These are phyloP conservation scores for Cryptococcus hybrid DNA, from an alignment of 1,284 basidiomycete species.

Conservation along the genomic window DNA sequence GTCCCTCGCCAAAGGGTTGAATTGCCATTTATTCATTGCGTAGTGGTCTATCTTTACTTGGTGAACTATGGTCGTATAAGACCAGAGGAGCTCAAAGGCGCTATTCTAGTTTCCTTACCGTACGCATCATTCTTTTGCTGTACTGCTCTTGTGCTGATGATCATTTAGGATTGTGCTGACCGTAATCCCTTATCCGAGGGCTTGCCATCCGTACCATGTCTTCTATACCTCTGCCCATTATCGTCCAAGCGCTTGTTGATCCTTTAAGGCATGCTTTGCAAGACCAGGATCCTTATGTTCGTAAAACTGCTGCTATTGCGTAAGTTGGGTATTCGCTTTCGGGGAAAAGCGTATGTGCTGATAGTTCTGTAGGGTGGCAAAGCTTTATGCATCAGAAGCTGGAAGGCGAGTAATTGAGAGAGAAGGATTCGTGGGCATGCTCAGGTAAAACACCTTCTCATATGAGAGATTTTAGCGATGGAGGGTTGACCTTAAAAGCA, in stretches of 20 bases:
- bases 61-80: constrained; percentile 98
- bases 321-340: constrained; percentile 15
- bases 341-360: not conserved
- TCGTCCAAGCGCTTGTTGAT: constrained; percentile 94
- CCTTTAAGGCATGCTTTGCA: constrained; percentile 87
- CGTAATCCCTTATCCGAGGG: constrained; percentile 91
- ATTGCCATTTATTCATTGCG: not conserved
- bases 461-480: constrained; percentile 1
- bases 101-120: constrained; percentile 90
- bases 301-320: constrained; percentile 91
- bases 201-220: constrained; percentile 98
- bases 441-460: constrained; percentile 60
- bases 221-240: constrained; percentile 91
- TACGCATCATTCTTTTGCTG: constrained; percentile 17
- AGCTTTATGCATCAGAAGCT: constrained; percentile 93
- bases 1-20: not conserved
- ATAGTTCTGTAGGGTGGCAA: constrained; percentile 64
- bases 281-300: constrained; percentile 95
- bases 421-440: constrained; percentile 84
- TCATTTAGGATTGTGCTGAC: constrained; percentile 56
- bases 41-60: constrained; percentile 96
- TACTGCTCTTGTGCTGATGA: not conserved
- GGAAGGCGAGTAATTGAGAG: constrained; percentile 75
- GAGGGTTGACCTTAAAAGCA: constrained; percentile 19
- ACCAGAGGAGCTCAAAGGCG: constrained; percentile 91